Evolutionary conservation across 345 rosid species (phyloP).

Genomic region (Adansonia digitata): DNA sequence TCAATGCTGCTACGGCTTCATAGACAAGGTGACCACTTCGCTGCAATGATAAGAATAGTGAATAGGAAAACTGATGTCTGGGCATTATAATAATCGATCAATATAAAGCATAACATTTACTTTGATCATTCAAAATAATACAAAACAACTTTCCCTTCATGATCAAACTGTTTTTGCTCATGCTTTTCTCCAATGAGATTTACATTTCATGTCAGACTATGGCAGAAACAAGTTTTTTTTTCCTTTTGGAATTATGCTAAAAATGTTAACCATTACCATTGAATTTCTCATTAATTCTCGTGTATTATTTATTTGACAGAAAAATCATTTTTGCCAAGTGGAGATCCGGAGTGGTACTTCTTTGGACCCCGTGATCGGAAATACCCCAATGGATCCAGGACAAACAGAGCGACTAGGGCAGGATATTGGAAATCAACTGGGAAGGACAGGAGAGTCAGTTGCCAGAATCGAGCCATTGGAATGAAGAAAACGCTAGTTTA

Average conservation of each 20-base stretch:
- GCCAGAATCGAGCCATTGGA: slow-evolving; percentile 69
- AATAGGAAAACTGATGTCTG: too few relatives aligned
- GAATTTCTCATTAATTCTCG: neutral
- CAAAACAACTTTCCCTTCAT: too few relatives aligned
- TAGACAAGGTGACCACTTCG: neutral
- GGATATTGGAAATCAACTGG: slow-evolving; percentile 97
- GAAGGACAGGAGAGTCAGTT: slow-evolving; percentile 67
- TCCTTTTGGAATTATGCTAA: neutral
- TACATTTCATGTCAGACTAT: too few relatives aligned
- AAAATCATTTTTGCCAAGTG: slow-evolving; percentile 81
- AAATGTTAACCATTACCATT: neutral
- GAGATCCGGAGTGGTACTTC: slow-evolving; percentile 96
- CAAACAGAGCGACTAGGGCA: slow-evolving; percentile 78
- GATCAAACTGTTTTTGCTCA: neutral
- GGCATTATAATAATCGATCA: too few relatives aligned
- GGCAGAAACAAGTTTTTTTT: neutral
- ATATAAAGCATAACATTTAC: too few relatives aligned
- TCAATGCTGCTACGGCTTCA: neutral
- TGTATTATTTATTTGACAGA: slow-evolving; percentile 30
- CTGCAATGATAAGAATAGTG: too few relatives aligned
- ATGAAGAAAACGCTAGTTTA: slow-evolving; percentile 96
- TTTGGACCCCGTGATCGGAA: slow-evolving; percentile 91
- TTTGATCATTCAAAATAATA: too few relatives aligned
- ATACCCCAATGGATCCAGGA: slow-evolving; percentile 84
- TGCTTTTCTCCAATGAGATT: too few relatives aligned